Evolutionary conservation across 1,284 basidiomycete genomes (phyloP).

Genomic region (Trichosporon faecale): DNA sequence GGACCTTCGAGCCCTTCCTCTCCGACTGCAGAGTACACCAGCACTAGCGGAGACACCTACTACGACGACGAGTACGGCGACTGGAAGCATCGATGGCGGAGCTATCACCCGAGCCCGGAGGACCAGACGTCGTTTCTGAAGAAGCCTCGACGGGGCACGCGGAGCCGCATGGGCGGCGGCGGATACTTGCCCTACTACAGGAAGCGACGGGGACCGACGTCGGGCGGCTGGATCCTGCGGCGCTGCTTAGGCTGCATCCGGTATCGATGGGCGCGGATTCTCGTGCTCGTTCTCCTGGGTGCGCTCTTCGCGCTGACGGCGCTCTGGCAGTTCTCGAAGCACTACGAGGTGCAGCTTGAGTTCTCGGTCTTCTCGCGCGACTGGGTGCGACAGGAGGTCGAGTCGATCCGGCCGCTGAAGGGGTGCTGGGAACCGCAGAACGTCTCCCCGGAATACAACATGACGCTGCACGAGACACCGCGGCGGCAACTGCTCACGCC

Average conservation of each 20-base stretch:
- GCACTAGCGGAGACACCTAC: background rate
- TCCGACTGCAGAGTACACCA: background rate
- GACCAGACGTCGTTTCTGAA: background rate
- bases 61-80: background rate
- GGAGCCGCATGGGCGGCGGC: background rate
- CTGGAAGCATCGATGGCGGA: background rate
- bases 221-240: background rate
- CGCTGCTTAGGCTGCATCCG: conserved; percentile 1
- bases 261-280: background rate
- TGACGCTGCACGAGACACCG: conserved; percentile 62
- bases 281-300: background rate
- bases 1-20: background rate
- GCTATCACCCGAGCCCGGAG: background rate
- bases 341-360: conserved; percentile 78
- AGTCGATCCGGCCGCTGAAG: conserved; percentile 51
- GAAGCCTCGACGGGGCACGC: background rate
- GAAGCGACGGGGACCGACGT: background rate
- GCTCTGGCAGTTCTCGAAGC: conserved; percentile 57
- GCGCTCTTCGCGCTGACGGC: background rate
- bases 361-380: conserved; percentile 67
- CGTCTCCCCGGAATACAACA: conserved; percentile 64
- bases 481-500: conserved; percentile 66
- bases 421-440: conserved; percentile 66
- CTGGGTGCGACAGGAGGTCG: conserved; percentile 70
- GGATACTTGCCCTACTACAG: conserved; percentile 6